Conservation (phyloP, 805 yeast species). For the Candida sanyiensis region DNA sequence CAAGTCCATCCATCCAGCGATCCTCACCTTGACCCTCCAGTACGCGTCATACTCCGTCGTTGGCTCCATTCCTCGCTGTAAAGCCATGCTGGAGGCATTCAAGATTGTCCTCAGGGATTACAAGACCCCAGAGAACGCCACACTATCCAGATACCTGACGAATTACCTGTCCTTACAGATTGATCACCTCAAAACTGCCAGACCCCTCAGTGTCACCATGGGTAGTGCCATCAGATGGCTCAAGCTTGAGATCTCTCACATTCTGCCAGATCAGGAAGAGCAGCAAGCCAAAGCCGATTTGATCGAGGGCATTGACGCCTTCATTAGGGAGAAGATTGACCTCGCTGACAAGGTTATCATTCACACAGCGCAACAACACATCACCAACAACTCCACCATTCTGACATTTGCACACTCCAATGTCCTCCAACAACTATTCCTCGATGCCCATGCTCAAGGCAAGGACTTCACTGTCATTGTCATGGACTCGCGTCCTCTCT, state of each 20-base stretch:
- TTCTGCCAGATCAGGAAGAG: constrained; percentile 61
- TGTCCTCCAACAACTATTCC: constrained; percentile 70
- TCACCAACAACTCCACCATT: constrained; percentile 69
- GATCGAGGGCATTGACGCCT: constrained; percentile 65
- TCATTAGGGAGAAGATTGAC: constrained; percentile 78
- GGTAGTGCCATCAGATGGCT: constrained; percentile 97
- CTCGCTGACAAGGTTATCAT: constrained; percentile 79
- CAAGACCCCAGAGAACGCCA: constrained; percentile 77
- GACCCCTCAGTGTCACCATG: constrained; percentile 91
- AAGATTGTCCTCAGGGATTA: constrained; percentile 75
- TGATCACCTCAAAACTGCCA: constrained; percentile 82
- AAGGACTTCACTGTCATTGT: constrained; percentile 76
- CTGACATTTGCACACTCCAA: constrained; percentile 86
- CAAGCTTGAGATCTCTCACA: constrained; percentile 83
- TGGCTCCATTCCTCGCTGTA: constrained; percentile 84
- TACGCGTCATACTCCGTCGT: constrained; percentile 80
- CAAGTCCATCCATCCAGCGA: constrained; percentile 78
- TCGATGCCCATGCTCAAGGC: constrained; percentile 58
- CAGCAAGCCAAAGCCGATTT: constrained; percentile 59
- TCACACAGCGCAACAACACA: constrained; percentile 71
- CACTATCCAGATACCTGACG: constrained; percentile 82
- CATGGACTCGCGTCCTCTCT: constrained; percentile 89
- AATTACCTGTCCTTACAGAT: constrained; percentile 87
- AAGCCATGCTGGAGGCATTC: constrained; percentile 80
- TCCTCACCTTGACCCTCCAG: constrained; percentile 70